These are phyloP conservation scores for Pilasporangium apinafurcum DNA, from an alignment of 352 stramenopile genomes.

Conservation along the genomic window DNA sequence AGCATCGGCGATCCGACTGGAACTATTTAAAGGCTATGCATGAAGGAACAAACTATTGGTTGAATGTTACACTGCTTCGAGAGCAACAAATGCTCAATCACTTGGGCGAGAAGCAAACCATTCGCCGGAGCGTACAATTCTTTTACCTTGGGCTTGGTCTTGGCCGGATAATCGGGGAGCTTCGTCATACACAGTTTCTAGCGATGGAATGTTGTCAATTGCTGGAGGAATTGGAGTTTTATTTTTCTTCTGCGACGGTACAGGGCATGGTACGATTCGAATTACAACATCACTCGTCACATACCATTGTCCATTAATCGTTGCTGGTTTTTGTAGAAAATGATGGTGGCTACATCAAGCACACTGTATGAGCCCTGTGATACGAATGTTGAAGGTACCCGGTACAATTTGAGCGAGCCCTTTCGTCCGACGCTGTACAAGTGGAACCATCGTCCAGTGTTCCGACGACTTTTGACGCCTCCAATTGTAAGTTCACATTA, in stretches of 20 bases:
- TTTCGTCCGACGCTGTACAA: constrained; percentile 71
- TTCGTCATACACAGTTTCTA: constrained; percentile 43
- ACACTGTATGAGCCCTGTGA: constrained; percentile 51
- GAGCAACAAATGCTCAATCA: constrained; percentile 65
- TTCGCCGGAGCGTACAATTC: constrained; percentile 60
- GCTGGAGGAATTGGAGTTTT: constrained; percentile 84
- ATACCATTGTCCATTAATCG: background rate
- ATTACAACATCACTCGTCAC: background rate
- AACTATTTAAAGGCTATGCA: constrained; percentile 82
- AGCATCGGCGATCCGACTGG: constrained; percentile 67
- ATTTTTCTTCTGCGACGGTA: constrained; percentile 65
- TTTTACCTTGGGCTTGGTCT: constrained; percentile 78
- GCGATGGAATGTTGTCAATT: constrained; percentile 72
- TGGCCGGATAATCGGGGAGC: constrained; percentile 50
- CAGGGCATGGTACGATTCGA: constrained; percentile 59
- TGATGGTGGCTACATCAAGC: constrained; percentile 74
- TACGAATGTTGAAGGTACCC: constrained; percentile 21
- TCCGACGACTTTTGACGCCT: constrained; percentile 59
- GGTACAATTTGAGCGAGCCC: constrained; percentile 41
- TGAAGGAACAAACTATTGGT: constrained; percentile 71
- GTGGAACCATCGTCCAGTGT: constrained; percentile 80
- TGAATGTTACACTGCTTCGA: constrained; percentile 66
- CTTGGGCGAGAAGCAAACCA: constrained; percentile 48
- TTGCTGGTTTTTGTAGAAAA: constrained; percentile 42
- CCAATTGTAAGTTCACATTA: constrained; percentile 39